phyloP scores from a whole-genome alignment of 2,329 filamentous ascomycete species.

The Alternaria rosae region DNA sequence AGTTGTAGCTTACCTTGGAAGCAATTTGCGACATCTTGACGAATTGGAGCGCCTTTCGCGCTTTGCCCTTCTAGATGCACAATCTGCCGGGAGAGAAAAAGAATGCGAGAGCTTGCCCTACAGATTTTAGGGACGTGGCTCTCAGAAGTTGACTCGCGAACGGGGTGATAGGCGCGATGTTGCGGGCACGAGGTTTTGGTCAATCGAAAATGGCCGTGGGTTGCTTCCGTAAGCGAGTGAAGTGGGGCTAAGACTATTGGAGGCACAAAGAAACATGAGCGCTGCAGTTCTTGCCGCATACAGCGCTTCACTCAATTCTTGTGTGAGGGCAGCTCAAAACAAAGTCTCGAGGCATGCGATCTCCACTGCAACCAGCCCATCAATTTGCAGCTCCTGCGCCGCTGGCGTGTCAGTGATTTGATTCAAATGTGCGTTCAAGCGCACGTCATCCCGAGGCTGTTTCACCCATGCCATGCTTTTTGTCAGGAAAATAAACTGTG shows the following conservation, averaged over 20 bases:
- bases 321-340: background rate
- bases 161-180: slow-evolving; percentile 42
- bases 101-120: slow-evolving; percentile 51
- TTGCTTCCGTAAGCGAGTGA: slow-evolving; percentile 22
- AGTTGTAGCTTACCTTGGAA: slow-evolving; percentile 51
- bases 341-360: background rate
- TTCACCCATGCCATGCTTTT: background rate
- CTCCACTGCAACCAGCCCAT: background rate
- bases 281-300: slow-evolving; percentile 14
- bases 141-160: slow-evolving; percentile 42
- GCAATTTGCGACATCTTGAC: slow-evolving; percentile 53
- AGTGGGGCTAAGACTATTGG: slow-evolving; percentile 18
- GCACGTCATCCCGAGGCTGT: slow-evolving; percentile 30
- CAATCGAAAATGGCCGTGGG: slow-evolving; percentile 19
- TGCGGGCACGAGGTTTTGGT: slow-evolving; percentile 36
- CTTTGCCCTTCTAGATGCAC: slow-evolving; percentile 53
- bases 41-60: slow-evolving; percentile 55
- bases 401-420: background rate
- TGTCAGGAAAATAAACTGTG: background rate
- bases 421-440: background rate
- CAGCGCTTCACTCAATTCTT: slow-evolving; percentile 14
- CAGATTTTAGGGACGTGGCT: slow-evolving; percentile 48
- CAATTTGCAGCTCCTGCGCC: background rate
- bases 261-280: slow-evolving; percentile 23
- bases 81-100: slow-evolving; percentile 46